Percentiles rank a stretch among this genome's conserved stretches.
Conservation (phyloP, 805 yeast species). For the Candida verbasci region DNA sequence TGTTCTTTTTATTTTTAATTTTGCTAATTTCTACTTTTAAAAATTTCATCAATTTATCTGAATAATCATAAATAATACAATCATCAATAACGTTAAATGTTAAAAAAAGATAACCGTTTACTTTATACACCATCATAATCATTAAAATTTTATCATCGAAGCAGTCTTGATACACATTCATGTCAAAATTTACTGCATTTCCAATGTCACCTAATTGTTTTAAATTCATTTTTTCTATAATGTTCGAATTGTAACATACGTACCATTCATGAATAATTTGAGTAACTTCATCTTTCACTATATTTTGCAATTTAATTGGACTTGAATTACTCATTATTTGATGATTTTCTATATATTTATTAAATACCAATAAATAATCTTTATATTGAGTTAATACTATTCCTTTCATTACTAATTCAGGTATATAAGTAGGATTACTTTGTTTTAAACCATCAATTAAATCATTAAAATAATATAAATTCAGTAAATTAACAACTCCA, state of each 20-base stretch:
- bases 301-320: conserved; percentile 1
- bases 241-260: not conserved
- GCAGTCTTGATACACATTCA: too few species aligned
- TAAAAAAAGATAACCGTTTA: not conserved
- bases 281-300: not conserved
- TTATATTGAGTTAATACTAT: conserved; percentile 2
- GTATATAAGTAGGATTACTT: conserved; percentile 2
- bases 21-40: not conserved
- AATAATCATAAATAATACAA: not conserved
- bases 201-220: too few species aligned
- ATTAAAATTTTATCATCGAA: too few species aligned
- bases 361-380: not conserved
- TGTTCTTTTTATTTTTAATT: not conserved
- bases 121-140: too few species aligned
- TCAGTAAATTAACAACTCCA: not conserved
- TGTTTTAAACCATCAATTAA: conserved; percentile 1
- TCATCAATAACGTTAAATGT: not conserved
- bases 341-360: not conserved
- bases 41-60: not conserved
- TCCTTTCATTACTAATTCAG: conserved; percentile 7
- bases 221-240: not conserved
- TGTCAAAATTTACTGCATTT: too few species aligned
- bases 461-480: conserved; percentile 5
- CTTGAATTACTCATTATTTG: not conserved
- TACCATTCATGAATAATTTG: not conserved